Conservation (phyloP, 75 land plant genomes). For the Pinus taeda region DNA sequence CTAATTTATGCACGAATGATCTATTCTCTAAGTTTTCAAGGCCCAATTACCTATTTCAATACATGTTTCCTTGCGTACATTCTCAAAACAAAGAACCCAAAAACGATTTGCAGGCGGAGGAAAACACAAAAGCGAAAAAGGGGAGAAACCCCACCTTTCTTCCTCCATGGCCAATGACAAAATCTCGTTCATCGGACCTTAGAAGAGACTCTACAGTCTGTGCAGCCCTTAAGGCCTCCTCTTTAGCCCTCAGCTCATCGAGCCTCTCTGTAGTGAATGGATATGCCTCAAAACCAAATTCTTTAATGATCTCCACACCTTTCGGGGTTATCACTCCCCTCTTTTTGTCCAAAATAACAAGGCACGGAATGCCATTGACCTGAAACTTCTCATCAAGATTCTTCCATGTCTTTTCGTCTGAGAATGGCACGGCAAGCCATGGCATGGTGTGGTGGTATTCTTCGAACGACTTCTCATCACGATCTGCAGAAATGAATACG, state of each 20-base stretch:
- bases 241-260: slow-evolving; percentile 18
- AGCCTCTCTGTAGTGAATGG: slow-evolving; percentile 58
- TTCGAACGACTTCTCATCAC: slow-evolving; percentile 42
- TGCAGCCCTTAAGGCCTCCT: slow-evolving; percentile 30
- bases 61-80: no score
- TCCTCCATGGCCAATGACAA: slow-evolving; percentile 33
- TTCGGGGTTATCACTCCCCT: slow-evolving; percentile 31
- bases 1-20: no score
- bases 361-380: slow-evolving; percentile 50
- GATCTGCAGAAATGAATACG: slow-evolving; percentile 46
- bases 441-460: slow-evolving; percentile 69
- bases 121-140: not conserved
- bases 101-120: no score
- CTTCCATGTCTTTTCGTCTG: slow-evolving; percentile 37
- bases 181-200: slow-evolving; percentile 34
- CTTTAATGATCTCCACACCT: slow-evolving; percentile 27
- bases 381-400: slow-evolving; percentile 26
- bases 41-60: no score
- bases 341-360: slow-evolving; percentile 43
- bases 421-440: slow-evolving; percentile 76
- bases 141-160: slow-evolving; percentile 22
- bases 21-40: no score
- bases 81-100: no score
- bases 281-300: slow-evolving; percentile 47
- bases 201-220: slow-evolving; percentile 54